Percentiles rank a stretch among this genome's conserved stretches.
These are phyloP conservation scores for Gossypium davidsonii DNA, from an alignment of 441 rosid genomes.

Conservation along the genomic window DNA sequence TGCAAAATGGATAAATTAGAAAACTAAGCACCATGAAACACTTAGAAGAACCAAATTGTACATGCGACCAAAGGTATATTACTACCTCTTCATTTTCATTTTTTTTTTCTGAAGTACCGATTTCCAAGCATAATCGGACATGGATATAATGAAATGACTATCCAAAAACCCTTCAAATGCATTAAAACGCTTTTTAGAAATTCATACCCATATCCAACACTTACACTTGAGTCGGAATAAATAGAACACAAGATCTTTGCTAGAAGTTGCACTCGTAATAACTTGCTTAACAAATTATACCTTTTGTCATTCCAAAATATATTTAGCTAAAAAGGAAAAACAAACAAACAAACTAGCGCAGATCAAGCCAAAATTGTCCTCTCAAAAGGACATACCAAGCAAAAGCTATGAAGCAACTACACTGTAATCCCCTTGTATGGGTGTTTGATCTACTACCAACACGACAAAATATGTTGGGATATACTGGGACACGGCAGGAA, in stretches of 20 bases:
- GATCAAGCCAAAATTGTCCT: not conserved
- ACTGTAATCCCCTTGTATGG: not conserved
- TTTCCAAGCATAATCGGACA: not conserved
- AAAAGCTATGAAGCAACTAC: not conserved
- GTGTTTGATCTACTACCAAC: not conserved
- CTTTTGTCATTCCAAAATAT: not conserved
- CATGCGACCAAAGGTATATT: not conserved
- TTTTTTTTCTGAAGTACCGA: not conserved
- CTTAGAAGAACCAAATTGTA: not conserved
- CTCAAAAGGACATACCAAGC: not conserved
- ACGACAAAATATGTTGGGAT: not conserved
- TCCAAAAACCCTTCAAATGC: not conserved
- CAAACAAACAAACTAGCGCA: no score
- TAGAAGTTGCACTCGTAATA: not conserved
- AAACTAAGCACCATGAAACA: not conserved
- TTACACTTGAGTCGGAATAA: no score
- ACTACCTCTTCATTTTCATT: not conserved
- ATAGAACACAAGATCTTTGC: not conserved
- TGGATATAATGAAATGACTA: not conserved
- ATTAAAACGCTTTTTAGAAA: not conserved
- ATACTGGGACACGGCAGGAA: not conserved
- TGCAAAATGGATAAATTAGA: constrained; percentile 19
- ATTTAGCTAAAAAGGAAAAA: not conserved
- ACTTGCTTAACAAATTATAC: not conserved
- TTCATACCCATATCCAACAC: not conserved